Evolutionary conservation across 768 basidiomycete genomes (phyloP), one percentile per base, ranked within the genome.

Genomic region (Podaxis mareebaensis): DNA sequence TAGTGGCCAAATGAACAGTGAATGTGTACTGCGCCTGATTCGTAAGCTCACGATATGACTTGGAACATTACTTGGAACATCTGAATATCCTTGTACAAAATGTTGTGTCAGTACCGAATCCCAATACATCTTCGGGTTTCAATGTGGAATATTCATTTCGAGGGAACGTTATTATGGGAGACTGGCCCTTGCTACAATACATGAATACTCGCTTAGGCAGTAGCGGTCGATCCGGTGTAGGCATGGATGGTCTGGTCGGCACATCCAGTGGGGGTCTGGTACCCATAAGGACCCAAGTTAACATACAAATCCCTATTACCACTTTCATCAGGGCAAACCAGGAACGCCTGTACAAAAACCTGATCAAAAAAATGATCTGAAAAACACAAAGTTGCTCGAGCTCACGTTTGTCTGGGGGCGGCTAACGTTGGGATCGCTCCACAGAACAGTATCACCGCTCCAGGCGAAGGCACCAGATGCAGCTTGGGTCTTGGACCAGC

Each of bases 241-340:
- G 82, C 85, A 67, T 86, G 81, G 65, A 87, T 81, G 0, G 85
- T 86, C 72, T 85, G 76, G 67, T 86, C 85, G 2, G 83, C 81
- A 67, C 84, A 86, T 13, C 85, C 85, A 53, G 85, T 73, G 2
- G 86, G 86, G 0, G 86, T 87, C 72, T 77, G 71, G 69, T 85
- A 86, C 33, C 67, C 74, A 66, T 85, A 85, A 11, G 80, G 69
- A 1, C 85, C 85, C 24, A 86, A 79, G 72, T 87, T 86, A 69
- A 86, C 70, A 66, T 79, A 85, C 13, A 85, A 68, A 58, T 77
- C 74, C 48, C 67, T 69, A 70, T 83, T 75, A 12, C 81, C 79
- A 39, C 68, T 70, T 7, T 76, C 73, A 67, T 85, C 82, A 7
- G 83, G 80, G 72, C 84, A 85, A 0, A 85, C 78, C n/a, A 85